Evolutionary conservation across 176 grass and related monocot species (phyloP).

Genomic region (Elaeis guineensis): DNA sequence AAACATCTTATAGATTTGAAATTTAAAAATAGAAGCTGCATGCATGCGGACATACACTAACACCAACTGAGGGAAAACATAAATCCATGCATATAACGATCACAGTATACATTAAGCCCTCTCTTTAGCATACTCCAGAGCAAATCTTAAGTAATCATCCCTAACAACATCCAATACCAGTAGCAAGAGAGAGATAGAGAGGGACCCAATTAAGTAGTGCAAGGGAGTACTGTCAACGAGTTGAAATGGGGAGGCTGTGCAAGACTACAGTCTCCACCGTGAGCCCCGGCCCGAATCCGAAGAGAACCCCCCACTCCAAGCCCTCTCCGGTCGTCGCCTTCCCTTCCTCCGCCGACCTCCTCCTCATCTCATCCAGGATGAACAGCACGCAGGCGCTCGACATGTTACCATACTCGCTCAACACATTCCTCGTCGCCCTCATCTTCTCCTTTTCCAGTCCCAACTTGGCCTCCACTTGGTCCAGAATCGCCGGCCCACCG

Average conservation of each 20-base stretch:
- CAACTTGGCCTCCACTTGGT: slow-evolving; percentile 79
- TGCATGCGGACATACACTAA: too few relatives aligned
- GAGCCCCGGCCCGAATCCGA: slow-evolving; percentile 84
- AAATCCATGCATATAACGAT: too few relatives aligned
- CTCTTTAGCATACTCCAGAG: too few relatives aligned
- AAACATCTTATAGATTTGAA: too few relatives aligned
- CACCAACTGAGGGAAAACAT: too few relatives aligned
- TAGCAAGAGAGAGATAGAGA: too few relatives aligned
- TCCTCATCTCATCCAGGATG: slow-evolving; percentile 91
- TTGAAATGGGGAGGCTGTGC: slow-evolving; percentile 46
- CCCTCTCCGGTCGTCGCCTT: slow-evolving; percentile 69
- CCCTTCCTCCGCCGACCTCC: slow-evolving; percentile 72
- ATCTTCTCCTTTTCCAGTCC: slow-evolving; percentile 52
- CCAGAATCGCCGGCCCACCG: slow-evolving; percentile 67
- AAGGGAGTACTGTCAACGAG: background rate
- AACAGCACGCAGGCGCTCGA: slow-evolving; percentile 86
- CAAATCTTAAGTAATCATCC: too few relatives aligned
- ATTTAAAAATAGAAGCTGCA: too few relatives aligned
- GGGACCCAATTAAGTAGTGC: too few relatives aligned
- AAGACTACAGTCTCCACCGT: slow-evolving; percentile 89
- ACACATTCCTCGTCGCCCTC: slow-evolving; percentile 54
- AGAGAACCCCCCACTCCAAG: slow-evolving; percentile 94
- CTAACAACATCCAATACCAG: too few relatives aligned
- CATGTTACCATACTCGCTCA: slow-evolving; percentile 83
- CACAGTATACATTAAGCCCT: too few relatives aligned